A percentile compares a stretch with the other conserved stretches of the same genome.
These are phyloP conservation scores for Clitoria ternatea DNA, from an alignment of 306 rosid genomes.

Conservation along the genomic window DNA sequence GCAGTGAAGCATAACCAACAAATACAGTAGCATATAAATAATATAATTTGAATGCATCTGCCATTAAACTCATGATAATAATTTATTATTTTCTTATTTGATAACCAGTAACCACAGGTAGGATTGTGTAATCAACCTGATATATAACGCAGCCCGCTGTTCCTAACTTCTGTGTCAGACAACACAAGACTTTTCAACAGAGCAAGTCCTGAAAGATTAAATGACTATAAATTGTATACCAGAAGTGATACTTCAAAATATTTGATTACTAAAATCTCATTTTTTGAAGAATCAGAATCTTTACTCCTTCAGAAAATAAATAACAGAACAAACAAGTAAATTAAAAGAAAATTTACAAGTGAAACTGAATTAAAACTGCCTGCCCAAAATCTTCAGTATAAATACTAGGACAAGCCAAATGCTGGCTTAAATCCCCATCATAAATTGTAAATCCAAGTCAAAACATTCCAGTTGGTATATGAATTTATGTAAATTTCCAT, in stretches of 20 bases:
- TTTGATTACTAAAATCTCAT: constrained; percentile 20
- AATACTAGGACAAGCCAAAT: constrained; percentile 1
- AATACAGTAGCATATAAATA: background rate
- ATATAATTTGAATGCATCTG: background rate
- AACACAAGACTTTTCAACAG: constrained; percentile 77
- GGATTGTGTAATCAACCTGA: constrained; percentile 57
- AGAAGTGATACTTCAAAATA: background rate
- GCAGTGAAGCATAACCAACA: constrained; percentile 10
- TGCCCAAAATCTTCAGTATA: background rate
- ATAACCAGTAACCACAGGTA: constrained; percentile 8
- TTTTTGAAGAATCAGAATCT: constrained; percentile 16
- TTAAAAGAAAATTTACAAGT: background rate
- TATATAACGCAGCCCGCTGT: constrained; percentile 71
- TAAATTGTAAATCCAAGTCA: constrained; percentile 1
- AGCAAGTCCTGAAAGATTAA: constrained; percentile 58
- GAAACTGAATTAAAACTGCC: background rate
- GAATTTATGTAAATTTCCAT: background rate
- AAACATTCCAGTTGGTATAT: background rate
- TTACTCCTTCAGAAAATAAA: background rate
- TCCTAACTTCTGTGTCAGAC: constrained; percentile 87
- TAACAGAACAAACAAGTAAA: background rate
- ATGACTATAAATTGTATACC: constrained; percentile 15
- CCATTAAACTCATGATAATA: background rate
- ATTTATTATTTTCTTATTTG: constrained; percentile 4
- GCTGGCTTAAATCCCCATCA: background rate